Evolutionary conservation across 768 basidiomycete genomes (phyloP), one percentile per base, ranked within the genome.

Genomic region (Lactarius akahatsu): DNA sequence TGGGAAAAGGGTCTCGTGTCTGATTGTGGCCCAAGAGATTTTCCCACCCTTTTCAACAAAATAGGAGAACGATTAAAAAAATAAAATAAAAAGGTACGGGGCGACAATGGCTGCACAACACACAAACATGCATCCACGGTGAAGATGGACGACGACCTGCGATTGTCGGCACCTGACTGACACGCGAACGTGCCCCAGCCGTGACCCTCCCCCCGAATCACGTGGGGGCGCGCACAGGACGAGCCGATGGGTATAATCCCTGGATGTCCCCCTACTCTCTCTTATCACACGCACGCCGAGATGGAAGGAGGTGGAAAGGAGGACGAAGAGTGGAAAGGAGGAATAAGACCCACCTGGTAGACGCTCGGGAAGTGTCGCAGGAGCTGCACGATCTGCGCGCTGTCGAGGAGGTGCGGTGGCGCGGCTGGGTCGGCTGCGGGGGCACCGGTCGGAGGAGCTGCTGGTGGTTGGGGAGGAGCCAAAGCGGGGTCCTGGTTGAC

Each of bases 111-210:
- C 56, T 26, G n/a, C 47, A 18, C 36, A 20, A 26, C 9, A 16
- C 18, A 13, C 47, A 18, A 4, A 55, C 23, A 26, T 41, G 26
- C 13, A 15, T 40, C 38, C 26, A 11, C 41, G 43, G 57, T 34
- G 23, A 23, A 28, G 13, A 11, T 23, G n/a, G 18, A 36, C 34
- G 30, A 34, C 57, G 23, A n/a, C 32, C 11, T 36, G 36, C 57
- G 30, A 34, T 23, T 20, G 16, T 50, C 40, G 40, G 59, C 67
- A 68, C 69, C 69, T 70, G 67, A 68, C 69, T 30, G 57, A 68
- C 58, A 59, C 69, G 69, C 59, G 62, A 70, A 70, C 69, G 69
- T 70, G 69, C 69, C 62, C 59, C 54, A 70, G 59, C 62, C 69
- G 69, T 70, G 69, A 70, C 69, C 69, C 30, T 28, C 47, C 8